Percentiles rank a stretch among this genome's conserved stretches.
Conservation (phyloP, 73 alveolate species). For the Paramecium primaurelia region DNA sequence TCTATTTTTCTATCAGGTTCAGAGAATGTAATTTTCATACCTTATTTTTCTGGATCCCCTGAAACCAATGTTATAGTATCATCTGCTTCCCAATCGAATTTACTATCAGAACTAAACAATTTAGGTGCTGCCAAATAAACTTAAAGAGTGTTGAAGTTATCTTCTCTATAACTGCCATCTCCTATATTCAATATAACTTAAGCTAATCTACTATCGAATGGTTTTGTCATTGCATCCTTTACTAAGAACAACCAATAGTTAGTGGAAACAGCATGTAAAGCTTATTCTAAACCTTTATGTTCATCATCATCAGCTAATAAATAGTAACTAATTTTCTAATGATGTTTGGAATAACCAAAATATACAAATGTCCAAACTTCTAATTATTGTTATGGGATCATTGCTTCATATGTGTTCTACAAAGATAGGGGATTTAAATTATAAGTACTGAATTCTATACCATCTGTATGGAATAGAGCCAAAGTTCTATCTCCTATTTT, state of each 20-base stretch:
- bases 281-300: not conserved
- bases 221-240: not conserved
- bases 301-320: constrained; percentile 14
- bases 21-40: not conserved
- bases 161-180: not conserved
- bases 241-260: not conserved
- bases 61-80: not conserved
- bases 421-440: not conserved
- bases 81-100: constrained; percentile 36
- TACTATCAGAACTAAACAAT: not conserved
- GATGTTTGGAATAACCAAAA: not conserved
- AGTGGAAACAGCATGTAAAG: constrained; percentile 10
- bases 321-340: not conserved
- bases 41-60: not conserved
- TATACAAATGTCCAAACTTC: constrained; percentile 37
- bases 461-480: constrained; percentile 1
- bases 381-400: not conserved
- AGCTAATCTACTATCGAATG: constrained; percentile 34
- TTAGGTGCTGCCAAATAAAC: constrained; percentile 18
- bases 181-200: not conserved
- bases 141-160: not conserved
- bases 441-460: constrained; percentile 11
- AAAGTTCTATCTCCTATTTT: constrained; percentile 22
- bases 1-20: constrained; percentile 7
- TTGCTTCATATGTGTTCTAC: not conserved